Evolutionary conservation across 2,329 filamentous ascomycete species (phyloP).

Genomic region (Trichoderma breve): DNA sequence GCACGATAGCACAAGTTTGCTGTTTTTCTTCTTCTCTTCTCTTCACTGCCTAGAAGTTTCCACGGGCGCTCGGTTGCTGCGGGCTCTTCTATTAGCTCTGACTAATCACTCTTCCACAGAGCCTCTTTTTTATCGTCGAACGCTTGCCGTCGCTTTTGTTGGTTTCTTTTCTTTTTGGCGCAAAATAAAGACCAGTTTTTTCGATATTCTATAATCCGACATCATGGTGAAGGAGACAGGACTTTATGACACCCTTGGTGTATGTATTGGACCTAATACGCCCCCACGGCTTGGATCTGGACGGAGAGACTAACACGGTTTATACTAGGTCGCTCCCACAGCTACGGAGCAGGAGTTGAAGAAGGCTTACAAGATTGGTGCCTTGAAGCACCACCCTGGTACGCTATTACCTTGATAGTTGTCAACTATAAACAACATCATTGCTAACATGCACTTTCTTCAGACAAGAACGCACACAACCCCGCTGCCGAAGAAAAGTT

Average conservation of each 20-base stretch:
- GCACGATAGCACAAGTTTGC: background rate
- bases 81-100: background rate
- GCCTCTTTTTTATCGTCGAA: background rate
- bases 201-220: conserved; percentile 24
- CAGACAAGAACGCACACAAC: conserved; percentile 96
- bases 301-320: conserved; percentile 23
- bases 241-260: conserved; percentile 75
- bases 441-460: conserved; percentile 20
- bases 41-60: conserved; percentile 5
- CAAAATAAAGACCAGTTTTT: background rate
- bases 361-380: conserved; percentile 82
- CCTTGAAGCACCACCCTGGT: conserved; percentile 83
- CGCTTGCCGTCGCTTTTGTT: background rate
- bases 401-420: conserved; percentile 36
- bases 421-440: background rate
- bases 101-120: conserved; percentile 19
- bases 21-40: background rate
- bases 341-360: conserved; percentile 85
- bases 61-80: background rate
- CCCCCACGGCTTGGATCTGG: background rate
- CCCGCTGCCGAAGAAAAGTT: conserved; percentile 94
- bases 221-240: conserved; percentile 79
- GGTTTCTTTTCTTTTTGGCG: conserved; percentile 8
- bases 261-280: conserved; percentile 43
- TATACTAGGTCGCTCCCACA: conserved; percentile 66